Base-by-base conservation (phyloP, 1,139 yeast genomes). In the Sugiyamaella grinbergsii region DNA sequence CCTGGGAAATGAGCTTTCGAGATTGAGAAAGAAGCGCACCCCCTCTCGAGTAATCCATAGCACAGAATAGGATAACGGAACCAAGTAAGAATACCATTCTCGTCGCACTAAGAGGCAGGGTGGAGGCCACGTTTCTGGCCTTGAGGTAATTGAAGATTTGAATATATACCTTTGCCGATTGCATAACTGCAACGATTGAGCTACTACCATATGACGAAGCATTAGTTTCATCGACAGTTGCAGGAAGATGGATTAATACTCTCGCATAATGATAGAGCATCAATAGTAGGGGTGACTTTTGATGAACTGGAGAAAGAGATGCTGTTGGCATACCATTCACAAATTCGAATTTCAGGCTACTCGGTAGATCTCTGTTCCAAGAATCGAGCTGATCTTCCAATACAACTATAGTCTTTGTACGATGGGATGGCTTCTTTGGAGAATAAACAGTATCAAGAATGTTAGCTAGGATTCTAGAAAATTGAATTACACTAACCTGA, bases 1-100 rank as follows among this genome's bases (percentile, higher is more conserved):
- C 51, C 20, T 54, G 54, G 1, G 61, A 54, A 51, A 70, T 51
- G 33, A 63, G 54, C 44, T 71, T 74, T 57, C 82, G 84, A 64
- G 84, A 81, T 46, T 83, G 88, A 62, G 80, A 85, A 61, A 83
- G 81, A 51, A 89, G 69, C 0, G 93, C 83, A 0, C 96, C 96
- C 22, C 93, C 90, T 63, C 87, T 82, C 2, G 89, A 83, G 64
- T 87, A 88, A 58, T 88, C 96, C 52, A 89, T 72, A 0, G 89
- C 80, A 7, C 95, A 91, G 57, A 83, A 83, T 1, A 95, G 87
- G 16, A 87, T 86, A 50, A 88, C 66, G 15, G 88, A 71, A 0
- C 90, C 77, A 55, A 84, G 76, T 43, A 90, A 72, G 0, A 90
- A 81, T 59, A 81, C 80, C 54, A 84, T 80, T 52, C 94, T 71